Percentiles rank a stretch among this genome's conserved stretches.
Conservation (phyloP, 495 filamentous ascomycete genomes). For the Neurospora tetraspora region DNA sequence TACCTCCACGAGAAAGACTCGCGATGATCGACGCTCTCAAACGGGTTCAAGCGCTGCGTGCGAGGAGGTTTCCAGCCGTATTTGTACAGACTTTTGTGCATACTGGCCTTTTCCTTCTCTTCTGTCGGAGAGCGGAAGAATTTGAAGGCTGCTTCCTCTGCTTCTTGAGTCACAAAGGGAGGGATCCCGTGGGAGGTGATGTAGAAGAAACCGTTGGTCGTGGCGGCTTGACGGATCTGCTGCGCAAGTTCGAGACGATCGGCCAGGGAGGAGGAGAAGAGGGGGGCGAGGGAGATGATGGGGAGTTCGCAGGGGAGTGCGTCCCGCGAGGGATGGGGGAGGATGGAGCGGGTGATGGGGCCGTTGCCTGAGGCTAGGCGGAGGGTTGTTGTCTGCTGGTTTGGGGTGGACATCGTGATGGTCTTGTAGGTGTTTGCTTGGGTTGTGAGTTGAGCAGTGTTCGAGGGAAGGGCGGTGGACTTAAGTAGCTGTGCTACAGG, state of each 20-base stretch:
- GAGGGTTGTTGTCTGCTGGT: conserved; percentile 17
- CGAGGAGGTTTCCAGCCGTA: conserved; percentile 15
- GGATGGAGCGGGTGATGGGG: conserved; percentile 26
- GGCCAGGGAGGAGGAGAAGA: conserved; percentile 21
- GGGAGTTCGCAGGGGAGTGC: conserved; percentile 40
- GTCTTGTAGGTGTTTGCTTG: not conserved
- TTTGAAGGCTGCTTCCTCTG: conserved; percentile 16
- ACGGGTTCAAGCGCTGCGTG: conserved; percentile 26
- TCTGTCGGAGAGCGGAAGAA: conserved; percentile 38
- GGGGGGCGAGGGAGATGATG: conserved; percentile 33
- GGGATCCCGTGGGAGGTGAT: conserved; percentile 43
- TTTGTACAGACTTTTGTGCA: conserved; percentile 19
- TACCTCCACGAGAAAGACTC: conserved; percentile 38
- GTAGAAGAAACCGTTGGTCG: conserved; percentile 39
- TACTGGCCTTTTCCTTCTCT: conserved; percentile 26
- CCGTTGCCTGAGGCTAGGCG: conserved; percentile 32
- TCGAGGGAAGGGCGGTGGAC: not conserved
- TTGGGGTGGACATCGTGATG: not conserved
- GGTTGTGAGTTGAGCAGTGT: not conserved
- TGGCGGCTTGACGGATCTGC: conserved; percentile 32
- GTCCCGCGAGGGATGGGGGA: conserved; percentile 27
- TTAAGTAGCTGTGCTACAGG: not conserved
- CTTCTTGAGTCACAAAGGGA: conserved; percentile 23
- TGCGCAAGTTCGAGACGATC: conserved; percentile 26
- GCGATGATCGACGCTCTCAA: conserved; percentile 25